Evolutionary conservation across 1,284 basidiomycete genomes (phyloP), one percentile per base, ranked within the genome.

Genomic region (Fomitiporia mediterranea): DNA sequence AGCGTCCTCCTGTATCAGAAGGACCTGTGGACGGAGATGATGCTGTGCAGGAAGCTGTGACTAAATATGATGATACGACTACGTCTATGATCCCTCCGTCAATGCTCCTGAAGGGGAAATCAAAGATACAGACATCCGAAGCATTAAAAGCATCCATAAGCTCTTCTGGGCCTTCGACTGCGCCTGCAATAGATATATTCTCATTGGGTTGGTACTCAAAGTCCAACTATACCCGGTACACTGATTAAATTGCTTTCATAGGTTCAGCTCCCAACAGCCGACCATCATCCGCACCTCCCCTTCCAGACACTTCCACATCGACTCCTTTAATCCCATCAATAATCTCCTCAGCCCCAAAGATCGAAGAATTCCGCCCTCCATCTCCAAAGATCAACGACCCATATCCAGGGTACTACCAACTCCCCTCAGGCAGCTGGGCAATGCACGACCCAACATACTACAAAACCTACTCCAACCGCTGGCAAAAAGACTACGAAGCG

Each of bases 371-470:
- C 65, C 74, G 81, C 37, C 83, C 87, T 0, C 91, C 91, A 0
- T 81, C 84, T 53, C 92, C 92, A 0, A 86, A 83, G 3, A 75
- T 81, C 0, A 73, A 75, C 19, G 92, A 94, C 66, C 81, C 82
- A 17, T 93, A 94, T 68, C 92, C 92, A 1, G 92, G 92, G 2
- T 95, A 94, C 72, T 94, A 95, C 68, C 83, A 86, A 60, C 78
- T 89, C 25, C 90, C 91, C 0, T 86, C 86, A 1, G 91, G 91
- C 8, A 67, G 76, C 49, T 94, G 91, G 86, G 84, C 82, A 23
- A 83, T 86, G 0, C 79, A 94, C 68, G 90, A 94, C 55, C 70
- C 82, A 0, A 77, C 65, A n/a, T 92, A 89, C 69, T 94, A 91
- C 67, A 76, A 77, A 30, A 80, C 76, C 30, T 90, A 89, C 71